These are phyloP conservation scores for Coemansia sp. DNA, from an alignment of 192 early-diverging fungal species.

Conservation along the genomic window DNA sequence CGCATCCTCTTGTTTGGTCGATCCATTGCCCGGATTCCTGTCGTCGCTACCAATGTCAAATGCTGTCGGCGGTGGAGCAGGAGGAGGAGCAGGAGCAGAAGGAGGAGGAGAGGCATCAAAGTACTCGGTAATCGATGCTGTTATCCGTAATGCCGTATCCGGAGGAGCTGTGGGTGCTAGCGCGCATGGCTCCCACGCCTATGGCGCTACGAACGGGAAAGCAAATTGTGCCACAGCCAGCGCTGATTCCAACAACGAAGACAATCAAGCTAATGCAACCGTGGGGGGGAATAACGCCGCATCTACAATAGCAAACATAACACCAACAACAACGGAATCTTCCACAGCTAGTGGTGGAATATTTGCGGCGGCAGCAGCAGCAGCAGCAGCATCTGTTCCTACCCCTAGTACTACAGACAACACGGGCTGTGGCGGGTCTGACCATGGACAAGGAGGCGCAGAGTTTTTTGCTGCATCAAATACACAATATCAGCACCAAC, in stretches of 20 bases:
- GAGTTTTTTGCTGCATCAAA: constrained; percentile 9
- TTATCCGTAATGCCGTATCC: background rate
- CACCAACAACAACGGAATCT: background rate
- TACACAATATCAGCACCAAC: constrained; percentile 3
- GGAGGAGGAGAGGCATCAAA: constrained; percentile 31
- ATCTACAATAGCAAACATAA: background rate
- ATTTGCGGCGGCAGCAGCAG: constrained; percentile 34
- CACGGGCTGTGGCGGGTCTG: background rate
- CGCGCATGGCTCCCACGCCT: background rate
- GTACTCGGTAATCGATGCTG: constrained; percentile 37
- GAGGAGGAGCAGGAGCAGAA: constrained; percentile 1
- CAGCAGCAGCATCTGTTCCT: constrained; percentile 32
- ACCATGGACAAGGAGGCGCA: constrained; percentile 1
- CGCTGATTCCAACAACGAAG: constrained; percentile 3
- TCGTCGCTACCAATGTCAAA: constrained; percentile 38
- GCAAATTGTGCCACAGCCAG: constrained; percentile 11
- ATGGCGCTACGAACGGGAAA: constrained; percentile 9
- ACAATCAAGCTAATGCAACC: background rate
- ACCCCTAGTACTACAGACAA: background rate
- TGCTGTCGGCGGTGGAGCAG: constrained; percentile 8
- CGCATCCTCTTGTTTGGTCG: constrained; percentile 17
- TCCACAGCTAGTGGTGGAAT: constrained; percentile 18
- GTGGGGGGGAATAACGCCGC: constrained; percentile 5
- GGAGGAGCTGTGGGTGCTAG: background rate
- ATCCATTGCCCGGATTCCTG: constrained; percentile 45